Evolutionary conservation across 2,329 filamentous ascomycete species (phyloP), one percentile per base, ranked within the genome.

Genomic region (Ophiostoma piceae): DNA sequence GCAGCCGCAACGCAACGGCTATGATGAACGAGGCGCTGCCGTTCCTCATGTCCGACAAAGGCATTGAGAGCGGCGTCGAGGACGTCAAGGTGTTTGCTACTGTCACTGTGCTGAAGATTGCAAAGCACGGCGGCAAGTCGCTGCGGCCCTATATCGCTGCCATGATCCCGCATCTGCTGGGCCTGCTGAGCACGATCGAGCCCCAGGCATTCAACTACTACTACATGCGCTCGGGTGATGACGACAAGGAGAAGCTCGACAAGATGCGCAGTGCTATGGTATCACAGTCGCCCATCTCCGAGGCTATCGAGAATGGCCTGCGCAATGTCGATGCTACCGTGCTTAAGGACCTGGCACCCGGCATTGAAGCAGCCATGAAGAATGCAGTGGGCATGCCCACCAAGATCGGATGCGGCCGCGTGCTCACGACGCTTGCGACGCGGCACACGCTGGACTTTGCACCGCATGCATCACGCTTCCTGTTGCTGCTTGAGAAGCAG

Each of bases 171-270:
- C 89, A 92, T 72, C 86, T 97, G 43, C 84, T 99, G 1, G 89
- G 88, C 0, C 84, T 96, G 3, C 83, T 98, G 26, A 97, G 92
- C 77, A 92, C 92, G 0, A 84, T 98, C 68, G 95, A 99, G 78
- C 92, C 91, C 0, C 90, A 97, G 77, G 88, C 88, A 32, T 88
- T 98, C 76, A 97, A 97, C 75, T 98, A 96, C 77, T 84, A 97
- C 68, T 95, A 97, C 79, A 87, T 97, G 72, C 92, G 96, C 75
- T 92, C 92, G 0, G 89, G 93, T 73, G 93, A 96, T 67, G 85
- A 96, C 37, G 96, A 91, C 0, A 89, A 92, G 66, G 92, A 96
- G 74, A 89, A 94, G 75, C 92, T 99, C 69, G 95, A 99, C 78
- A 94, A 92, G 77, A 85, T 93, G 78, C 86, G 95, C 69, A 88